Evolutionary conservation across 139 green algal species (phyloP).

Genomic region (Ulvella scutata): DNA sequence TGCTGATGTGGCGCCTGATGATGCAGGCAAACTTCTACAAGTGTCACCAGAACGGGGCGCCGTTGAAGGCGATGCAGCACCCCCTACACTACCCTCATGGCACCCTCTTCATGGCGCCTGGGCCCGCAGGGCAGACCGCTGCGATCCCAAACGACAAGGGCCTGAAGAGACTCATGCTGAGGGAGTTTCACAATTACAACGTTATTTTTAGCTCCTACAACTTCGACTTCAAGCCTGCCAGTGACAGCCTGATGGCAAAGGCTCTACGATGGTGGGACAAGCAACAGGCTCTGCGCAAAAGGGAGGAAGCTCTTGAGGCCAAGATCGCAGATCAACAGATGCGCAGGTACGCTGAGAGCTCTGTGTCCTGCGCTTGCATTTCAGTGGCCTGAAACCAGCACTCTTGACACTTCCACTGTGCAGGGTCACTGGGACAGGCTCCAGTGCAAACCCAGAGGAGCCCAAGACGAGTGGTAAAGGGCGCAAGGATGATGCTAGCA

Average conservation of each 20-base stretch:
- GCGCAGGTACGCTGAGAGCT: not conserved
- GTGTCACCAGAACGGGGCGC: slow-evolving; percentile 38
- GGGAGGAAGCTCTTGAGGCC: not conserved
- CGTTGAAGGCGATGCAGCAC: slow-evolving; percentile 59
- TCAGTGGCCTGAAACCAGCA: not conserved
- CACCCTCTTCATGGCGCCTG: slow-evolving; percentile 68
- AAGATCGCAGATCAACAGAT: not conserved
- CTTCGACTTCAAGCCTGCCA: slow-evolving; percentile 42
- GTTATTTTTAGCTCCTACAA: slow-evolving; percentile 50
- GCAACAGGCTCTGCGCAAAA: not conserved
- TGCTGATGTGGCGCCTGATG: not conserved
- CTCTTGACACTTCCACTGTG: not conserved
- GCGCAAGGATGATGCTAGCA: not conserved
- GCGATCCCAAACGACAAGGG: slow-evolving; percentile 46
- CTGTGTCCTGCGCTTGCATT: not conserved
- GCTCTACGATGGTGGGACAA: not conserved
- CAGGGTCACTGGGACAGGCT: not conserved
- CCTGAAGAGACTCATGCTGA: slow-evolving; percentile 46
- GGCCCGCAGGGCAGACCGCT: slow-evolving; percentile 62
- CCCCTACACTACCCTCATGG: slow-evolving; percentile 78
- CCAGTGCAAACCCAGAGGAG: not conserved
- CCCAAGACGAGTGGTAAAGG: not conserved
- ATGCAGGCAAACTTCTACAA: slow-evolving; percentile 2
- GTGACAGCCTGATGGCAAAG: slow-evolving; percentile 3
- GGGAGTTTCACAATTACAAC: slow-evolving; percentile 17